Evolutionary conservation across 2,329 filamentous ascomycete genomes (phyloP).

Genomic region (Neonectria hederae): DNA sequence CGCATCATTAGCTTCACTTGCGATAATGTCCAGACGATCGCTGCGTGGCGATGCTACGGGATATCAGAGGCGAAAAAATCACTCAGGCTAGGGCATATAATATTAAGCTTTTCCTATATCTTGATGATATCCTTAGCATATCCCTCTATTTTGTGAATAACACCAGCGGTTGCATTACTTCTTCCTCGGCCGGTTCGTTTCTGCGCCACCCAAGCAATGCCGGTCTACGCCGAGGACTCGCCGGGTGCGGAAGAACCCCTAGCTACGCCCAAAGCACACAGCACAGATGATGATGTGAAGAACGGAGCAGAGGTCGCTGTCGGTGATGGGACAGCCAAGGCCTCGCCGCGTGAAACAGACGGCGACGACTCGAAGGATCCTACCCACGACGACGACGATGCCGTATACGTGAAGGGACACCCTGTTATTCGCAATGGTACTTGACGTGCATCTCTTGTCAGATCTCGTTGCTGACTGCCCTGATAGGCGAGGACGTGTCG

Average conservation of each 20-base stretch:
- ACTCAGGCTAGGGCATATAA: background rate
- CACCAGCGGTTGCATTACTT: background rate
- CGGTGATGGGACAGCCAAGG: background rate
- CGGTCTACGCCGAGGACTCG: background rate
- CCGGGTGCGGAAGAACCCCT: background rate
- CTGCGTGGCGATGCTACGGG: background rate
- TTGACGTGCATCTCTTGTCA: too few species aligned
- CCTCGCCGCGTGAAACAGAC: background rate
- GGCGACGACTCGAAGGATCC: background rate
- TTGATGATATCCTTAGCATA: background rate
- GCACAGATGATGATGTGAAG: background rate
- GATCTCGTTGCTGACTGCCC: background rate
- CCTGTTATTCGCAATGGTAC: background rate
- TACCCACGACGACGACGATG: background rate
- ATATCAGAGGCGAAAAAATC: background rate
- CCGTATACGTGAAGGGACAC: background rate
- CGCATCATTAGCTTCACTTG: background rate
- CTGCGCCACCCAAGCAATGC: background rate
- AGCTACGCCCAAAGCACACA: background rate
- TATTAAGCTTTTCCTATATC: background rate
- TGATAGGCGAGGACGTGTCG: constrained; percentile 28
- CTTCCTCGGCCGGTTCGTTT: background rate
- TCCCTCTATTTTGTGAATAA: background rate
- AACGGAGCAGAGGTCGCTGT: background rate
- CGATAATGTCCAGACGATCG: background rate